Conservation (phyloP, 306 rosid species). For the Inga leiocalycina region DNA sequence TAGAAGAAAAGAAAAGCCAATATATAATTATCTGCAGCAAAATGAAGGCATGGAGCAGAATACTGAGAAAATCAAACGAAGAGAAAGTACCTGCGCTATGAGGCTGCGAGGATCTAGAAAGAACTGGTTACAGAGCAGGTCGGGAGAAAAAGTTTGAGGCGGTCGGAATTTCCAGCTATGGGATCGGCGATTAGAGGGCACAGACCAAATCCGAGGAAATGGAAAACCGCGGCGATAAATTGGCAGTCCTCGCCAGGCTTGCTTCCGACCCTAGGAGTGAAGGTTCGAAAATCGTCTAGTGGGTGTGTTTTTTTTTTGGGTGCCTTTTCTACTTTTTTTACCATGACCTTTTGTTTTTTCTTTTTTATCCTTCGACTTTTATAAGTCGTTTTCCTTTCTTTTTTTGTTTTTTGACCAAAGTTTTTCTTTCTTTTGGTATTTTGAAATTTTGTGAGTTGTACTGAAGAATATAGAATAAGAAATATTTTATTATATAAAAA, state of each 20-base stretch:
- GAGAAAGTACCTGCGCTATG: conserved; percentile 16
- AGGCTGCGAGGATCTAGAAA: neutral
- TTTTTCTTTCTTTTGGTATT: no score
- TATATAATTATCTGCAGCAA: neutral
- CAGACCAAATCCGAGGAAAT: conserved; percentile 53
- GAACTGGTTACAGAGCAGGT: neutral
- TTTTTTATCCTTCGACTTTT: neutral
- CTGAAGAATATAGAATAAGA: no score
- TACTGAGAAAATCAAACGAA: neutral
- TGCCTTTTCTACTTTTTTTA: no score
- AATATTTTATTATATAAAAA: no score
- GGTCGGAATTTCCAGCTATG: conserved; percentile 33
- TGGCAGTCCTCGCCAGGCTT: conserved; percentile 35
- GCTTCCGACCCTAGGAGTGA: conserved; percentile 21
- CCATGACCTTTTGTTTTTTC: no score
- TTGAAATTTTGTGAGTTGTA: no score
- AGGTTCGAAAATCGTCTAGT: conserved; percentile 15
- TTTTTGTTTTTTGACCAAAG: no score
- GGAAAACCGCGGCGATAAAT: conserved; percentile 48
- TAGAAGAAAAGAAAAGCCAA: neutral
- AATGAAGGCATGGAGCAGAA: neutral
- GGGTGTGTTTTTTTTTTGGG: neutral
- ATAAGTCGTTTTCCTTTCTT: no score
- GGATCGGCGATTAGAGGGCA: conserved; percentile 49
- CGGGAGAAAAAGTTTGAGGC: conserved; percentile 6